Evolutionary conservation across 139 green algal species (phyloP), one percentile per base, ranked within the genome.

Genomic region (Astrephomene gubernaculifera): DNA sequence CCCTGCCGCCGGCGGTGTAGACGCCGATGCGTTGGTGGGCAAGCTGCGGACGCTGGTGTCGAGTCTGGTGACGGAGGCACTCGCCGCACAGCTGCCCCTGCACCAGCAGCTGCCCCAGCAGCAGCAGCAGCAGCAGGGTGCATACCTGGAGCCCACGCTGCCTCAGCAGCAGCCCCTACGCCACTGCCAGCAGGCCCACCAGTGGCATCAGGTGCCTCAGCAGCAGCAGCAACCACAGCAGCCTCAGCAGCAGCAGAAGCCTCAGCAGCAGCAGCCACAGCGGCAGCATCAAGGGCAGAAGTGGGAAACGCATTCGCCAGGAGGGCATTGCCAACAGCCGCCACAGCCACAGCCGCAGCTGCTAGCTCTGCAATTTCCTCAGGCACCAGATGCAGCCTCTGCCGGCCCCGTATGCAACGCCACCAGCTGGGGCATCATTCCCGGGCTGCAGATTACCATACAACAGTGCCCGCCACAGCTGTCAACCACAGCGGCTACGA

Each of bases 31-130:
- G 1, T 53, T 81, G 73, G 73, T 81, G 52, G 52, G 69, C 35
- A 81, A 81, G 73, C 73, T 81, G 35, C 33, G 73, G 52, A 35
- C 44, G 7, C 53, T 81, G 35, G 73, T 81, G 36, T 54, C 73
- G 31, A 35, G 52, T 8, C 73, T 81, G 22, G 73, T 81, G 19
- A 53, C 73, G 35, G 73, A 81, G 73, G 73, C 73, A 6, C 35
- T 81, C 4, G 53, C 73, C 7, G 73, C 49, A 22, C 73, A 69
- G 73, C 53, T 70, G 21, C n/a, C n/a, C 33, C n/a, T n/a, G n/a
- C 22, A 73, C 3, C 65, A 6, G 10, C 33, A 35, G 65, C 2
- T 52, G n/a, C n/a, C n/a, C n/a, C n/a, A n/a, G n/a, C 69, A 53
- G 22, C 27, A 21, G 41, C 69, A 38, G 7, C 27, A 19, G 39